phyloP scores from a whole-genome alignment of 2,329 filamentous ascomycete species.

The Pezicula radicicola region DNA sequence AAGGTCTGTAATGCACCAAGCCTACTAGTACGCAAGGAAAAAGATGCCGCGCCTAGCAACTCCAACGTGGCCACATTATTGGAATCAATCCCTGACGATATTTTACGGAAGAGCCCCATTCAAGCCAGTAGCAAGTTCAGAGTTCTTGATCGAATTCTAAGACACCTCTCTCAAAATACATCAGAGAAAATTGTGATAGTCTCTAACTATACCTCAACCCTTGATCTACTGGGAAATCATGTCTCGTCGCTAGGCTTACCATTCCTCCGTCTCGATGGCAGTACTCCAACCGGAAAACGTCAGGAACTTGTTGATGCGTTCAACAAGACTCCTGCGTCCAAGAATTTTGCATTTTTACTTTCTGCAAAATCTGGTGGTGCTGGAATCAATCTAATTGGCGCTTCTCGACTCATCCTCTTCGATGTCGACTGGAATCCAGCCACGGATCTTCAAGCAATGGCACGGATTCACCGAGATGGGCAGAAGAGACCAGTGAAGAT shows the following conservation, averaged over 20 bases:
- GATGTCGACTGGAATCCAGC: slow-evolving; percentile 77
- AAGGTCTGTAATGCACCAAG: slow-evolving; percentile 72
- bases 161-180: slow-evolving; percentile 56
- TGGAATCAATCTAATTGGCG: slow-evolving; percentile 69
- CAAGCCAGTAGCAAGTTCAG: slow-evolving; percentile 63
- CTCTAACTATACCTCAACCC: slow-evolving; percentile 73
- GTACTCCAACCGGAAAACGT: slow-evolving; percentile 59
- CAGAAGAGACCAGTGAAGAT: slow-evolving; percentile 67
- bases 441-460: slow-evolving; percentile 72
- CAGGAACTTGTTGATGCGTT: slow-evolving; percentile 69
- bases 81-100: slow-evolving; percentile 49
- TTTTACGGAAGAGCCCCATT: slow-evolving; percentile 50
- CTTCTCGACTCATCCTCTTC: slow-evolving; percentile 66
- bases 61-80: slow-evolving; percentile 39
- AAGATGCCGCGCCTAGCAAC: slow-evolving; percentile 29
- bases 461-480: slow-evolving; percentile 69
- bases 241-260: slow-evolving; percentile 56
- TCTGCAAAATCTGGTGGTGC: slow-evolving; percentile 71
- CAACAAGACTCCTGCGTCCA: slow-evolving; percentile 54
- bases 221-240: slow-evolving; percentile 62
- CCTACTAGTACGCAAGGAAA: slow-evolving; percentile 50
- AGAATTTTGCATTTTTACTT: slow-evolving; percentile 66
- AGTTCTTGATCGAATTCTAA: slow-evolving; percentile 62
- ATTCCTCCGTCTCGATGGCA: slow-evolving; percentile 68
- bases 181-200: slow-evolving; percentile 71